Evolutionary conservation across 2,329 filamentous ascomycete genomes (phyloP).

Genomic region (Leptodontidium sp.): DNA sequence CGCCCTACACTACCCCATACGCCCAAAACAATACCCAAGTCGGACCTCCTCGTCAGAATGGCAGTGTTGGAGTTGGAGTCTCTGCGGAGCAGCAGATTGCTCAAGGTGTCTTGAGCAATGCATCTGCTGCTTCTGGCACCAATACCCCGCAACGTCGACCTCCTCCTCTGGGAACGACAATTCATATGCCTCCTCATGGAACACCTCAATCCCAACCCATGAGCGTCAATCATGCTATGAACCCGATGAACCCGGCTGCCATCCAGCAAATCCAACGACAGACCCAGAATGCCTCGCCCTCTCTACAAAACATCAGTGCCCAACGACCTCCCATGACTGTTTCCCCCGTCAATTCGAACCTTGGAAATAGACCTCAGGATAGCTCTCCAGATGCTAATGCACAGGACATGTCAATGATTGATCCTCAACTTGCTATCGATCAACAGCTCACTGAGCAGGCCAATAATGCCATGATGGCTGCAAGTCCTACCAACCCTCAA

Average conservation of each 20-base stretch:
- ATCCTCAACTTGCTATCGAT: conserved; percentile 46
- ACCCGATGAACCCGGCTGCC: conserved; percentile 33
- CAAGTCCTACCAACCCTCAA: conserved; percentile 27
- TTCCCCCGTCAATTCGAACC: conserved; percentile 41
- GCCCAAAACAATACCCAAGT: conserved; percentile 39
- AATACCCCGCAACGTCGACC: conserved; percentile 45
- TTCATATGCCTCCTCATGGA: conserved; percentile 44
- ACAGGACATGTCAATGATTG: conserved; percentile 47
- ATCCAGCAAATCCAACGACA: conserved; percentile 39
- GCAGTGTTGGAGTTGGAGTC: conserved; percentile 35
- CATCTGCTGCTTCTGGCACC: conserved; percentile 35
- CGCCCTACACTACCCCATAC: conserved; percentile 45
- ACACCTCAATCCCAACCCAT: conserved; percentile 42
- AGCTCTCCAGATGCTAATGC: conserved; percentile 36
- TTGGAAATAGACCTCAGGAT: conserved; percentile 39
- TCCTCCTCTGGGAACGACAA: conserved; percentile 44
- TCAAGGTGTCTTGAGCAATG: conserved; percentile 45
- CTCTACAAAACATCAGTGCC: conserved; percentile 38
- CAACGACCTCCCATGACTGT: conserved; percentile 40
- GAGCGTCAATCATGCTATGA: conserved; percentile 45
- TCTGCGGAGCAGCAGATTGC: conserved; percentile 48
- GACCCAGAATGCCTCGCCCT: conserved; percentile 44
- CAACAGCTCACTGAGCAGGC: conserved; percentile 39
- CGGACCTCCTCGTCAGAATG: conserved; percentile 39
- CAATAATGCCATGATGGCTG: conserved; percentile 35